Percentiles rank a stretch among this genome's conserved stretches.
These are phyloP conservation scores for Fusarium sp. DNA, from an alignment of 2,329 filamentous ascomycete genomes.

Conservation along the genomic window DNA sequence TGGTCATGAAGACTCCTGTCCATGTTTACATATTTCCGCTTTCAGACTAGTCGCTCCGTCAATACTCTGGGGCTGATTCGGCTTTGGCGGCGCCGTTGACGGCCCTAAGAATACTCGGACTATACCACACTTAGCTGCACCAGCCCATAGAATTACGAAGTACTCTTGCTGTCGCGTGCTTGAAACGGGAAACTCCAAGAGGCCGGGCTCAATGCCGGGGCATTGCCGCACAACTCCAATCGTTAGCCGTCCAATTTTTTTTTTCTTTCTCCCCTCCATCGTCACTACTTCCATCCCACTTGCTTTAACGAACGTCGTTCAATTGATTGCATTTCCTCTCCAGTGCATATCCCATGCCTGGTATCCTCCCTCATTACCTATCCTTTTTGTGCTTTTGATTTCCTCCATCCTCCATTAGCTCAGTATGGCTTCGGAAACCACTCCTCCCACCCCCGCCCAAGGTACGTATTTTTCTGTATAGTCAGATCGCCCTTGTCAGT, in stretches of 20 bases:
- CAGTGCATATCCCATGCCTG: slow-evolving; percentile 44
- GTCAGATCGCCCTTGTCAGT: slow-evolving; percentile 35
- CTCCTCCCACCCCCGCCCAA: slow-evolving; percentile 42
- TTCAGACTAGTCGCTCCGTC: slow-evolving; percentile 38
- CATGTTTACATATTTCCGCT: slow-evolving; percentile 48
- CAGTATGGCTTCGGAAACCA: slow-evolving; percentile 49
- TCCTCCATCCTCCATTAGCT: slow-evolving; percentile 30
- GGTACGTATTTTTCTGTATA: slow-evolving; percentile 39
- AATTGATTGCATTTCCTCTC: slow-evolving; percentile 39
- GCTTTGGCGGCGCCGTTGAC: slow-evolving; percentile 21
- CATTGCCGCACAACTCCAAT: slow-evolving; percentile 41
- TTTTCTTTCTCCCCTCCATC: slow-evolving; percentile 41
- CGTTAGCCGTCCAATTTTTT: slow-evolving; percentile 47
- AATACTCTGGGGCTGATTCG: slow-evolving; percentile 25
- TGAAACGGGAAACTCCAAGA: slow-evolving; percentile 23
- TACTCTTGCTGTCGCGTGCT: slow-evolving; percentile 31
- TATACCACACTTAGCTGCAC: slow-evolving; percentile 21
- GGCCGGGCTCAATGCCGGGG: slow-evolving; percentile 38
- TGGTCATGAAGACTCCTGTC: not conserved
- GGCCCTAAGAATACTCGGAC: slow-evolving; percentile 27
- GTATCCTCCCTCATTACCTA: slow-evolving; percentile 29
- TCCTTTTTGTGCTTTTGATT: slow-evolving; percentile 32
- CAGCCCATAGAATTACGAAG: slow-evolving; percentile 4
- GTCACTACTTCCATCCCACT: slow-evolving; percentile 26
- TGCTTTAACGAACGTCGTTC: slow-evolving; percentile 38